Percentiles rank a stretch among this genome's conserved stretches.
Conservation (phyloP, 257 asterid genomes). For the Jasminum sambac region DNA sequence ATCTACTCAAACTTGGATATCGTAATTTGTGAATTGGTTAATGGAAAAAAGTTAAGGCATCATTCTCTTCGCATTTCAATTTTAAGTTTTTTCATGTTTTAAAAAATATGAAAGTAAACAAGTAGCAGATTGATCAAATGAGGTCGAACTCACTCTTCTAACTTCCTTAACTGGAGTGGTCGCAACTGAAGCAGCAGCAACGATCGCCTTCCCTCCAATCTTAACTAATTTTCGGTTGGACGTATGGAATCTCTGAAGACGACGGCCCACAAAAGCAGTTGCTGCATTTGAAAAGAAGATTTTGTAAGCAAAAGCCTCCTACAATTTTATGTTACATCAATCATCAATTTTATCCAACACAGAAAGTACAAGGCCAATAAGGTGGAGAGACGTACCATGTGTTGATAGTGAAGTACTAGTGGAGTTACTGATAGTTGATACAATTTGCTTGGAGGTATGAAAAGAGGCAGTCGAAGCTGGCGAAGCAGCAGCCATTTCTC, state of each 20-base stretch:
- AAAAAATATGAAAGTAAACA: no score
- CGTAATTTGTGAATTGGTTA: not conserved
- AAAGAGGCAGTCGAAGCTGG: constrained; percentile 51
- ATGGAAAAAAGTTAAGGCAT: no score
- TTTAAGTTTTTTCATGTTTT: no score
- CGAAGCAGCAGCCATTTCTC: constrained; percentile 43
- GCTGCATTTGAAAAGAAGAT: constrained; percentile 38
- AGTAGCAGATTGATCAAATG: no score
- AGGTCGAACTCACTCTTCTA: constrained; percentile 73
- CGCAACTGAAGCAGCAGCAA: constrained; percentile 54
- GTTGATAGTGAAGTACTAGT: constrained; percentile 23
- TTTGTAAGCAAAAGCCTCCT: no score
- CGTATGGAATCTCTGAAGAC: constrained; percentile 27
- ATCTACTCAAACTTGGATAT: not conserved
- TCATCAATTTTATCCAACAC: no score
- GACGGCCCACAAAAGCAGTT: constrained; percentile 43
- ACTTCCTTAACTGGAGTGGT: constrained; percentile 46
- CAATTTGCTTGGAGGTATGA: constrained; percentile 50
- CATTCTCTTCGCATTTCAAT: no score
- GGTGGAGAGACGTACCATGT: constrained; percentile 23
- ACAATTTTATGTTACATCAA: no score
- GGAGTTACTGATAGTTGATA: constrained; percentile 33
- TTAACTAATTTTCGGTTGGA: constrained; percentile 34
- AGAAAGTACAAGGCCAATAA: no score
- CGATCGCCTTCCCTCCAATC: constrained; percentile 26